phyloP scores from a whole-genome alignment of 257 asterid genomes.

The Gardenia jasminoides region DNA sequence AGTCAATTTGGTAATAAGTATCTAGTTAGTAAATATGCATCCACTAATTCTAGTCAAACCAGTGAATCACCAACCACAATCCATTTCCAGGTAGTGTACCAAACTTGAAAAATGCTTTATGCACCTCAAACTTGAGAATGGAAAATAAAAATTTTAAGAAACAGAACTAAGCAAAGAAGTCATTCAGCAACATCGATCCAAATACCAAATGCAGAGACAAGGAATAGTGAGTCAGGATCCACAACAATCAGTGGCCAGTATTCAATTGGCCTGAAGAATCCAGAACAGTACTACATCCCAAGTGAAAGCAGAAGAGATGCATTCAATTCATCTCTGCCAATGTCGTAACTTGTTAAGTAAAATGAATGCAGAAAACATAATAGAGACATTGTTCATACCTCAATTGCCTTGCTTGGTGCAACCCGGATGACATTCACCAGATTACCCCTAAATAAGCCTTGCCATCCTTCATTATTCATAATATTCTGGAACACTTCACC shows the following conservation, averaged over 20 bases:
- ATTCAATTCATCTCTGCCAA: not conserved
- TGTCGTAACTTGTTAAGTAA: not conserved
- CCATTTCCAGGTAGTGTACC: not conserved
- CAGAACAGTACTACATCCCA: not conserved
- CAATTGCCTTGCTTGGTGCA: constrained; percentile 60
- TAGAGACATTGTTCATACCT: constrained; percentile 26
- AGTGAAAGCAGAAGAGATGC: not conserved
- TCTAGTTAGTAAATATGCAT: not conserved
- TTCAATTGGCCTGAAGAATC: not conserved
- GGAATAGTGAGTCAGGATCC: not conserved
- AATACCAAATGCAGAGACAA: not conserved
- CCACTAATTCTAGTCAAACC: not conserved
- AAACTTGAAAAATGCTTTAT: not conserved
- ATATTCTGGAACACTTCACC: constrained; percentile 44
- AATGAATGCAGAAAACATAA: not conserved
- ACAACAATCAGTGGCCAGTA: not conserved
- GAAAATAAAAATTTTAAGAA: not conserved
- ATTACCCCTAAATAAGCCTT: constrained; percentile 53
- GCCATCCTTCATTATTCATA: constrained; percentile 49
- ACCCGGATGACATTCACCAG: constrained; percentile 51
- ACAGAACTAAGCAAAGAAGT: not conserved
- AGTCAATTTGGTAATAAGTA: too few relatives aligned
- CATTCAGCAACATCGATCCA: constrained; percentile 4
- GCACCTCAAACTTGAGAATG: not conserved
- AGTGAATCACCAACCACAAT: not conserved